Base-by-base conservation (phyloP, 192 early-diverging fungal species). In the Coemansia biformis region DNA sequence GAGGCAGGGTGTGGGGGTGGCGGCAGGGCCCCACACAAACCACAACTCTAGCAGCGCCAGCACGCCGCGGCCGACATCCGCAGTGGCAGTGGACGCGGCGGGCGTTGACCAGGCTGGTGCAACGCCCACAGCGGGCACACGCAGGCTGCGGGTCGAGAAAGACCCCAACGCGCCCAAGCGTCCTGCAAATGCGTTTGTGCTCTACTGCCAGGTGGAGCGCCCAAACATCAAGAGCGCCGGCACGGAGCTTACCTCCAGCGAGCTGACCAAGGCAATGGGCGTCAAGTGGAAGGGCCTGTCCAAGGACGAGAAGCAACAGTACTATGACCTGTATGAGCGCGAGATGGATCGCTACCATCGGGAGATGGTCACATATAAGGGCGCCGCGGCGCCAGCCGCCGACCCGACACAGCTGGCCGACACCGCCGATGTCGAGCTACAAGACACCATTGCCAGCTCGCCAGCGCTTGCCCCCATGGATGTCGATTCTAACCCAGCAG, bases 101-200 rank as follows among this genome's bases (percentile, higher is more conserved):
- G n/a, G n/a, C n/a, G n/a, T n/a, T n/a, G n/a, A n/a, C n/a, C n/a
- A n/a, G n/a, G n/a, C n/a, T n/a, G n/a, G n/a, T n/a, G n/a, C n/a
- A n/a, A n/a, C n/a, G n/a, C n/a, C n/a, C n/a, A n/a, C n/a, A n/a
- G n/a, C n/a, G n/a, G 26, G 38, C 35, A 16, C 43, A 13, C 50
- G 63, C 14, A 56, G 57, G 36, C 33, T 63, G 18, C 54, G 57
- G 24, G 44, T 53, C 17, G 63, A 65, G 5, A 72, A 68, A 53
- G 76, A 78, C 48, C 76, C 76, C 0, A 63, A 57, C 28, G 69
- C 69, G 8, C 76, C 76, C 8, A 63, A 60, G 42, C 63, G 69
- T 10, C 76, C 76, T 11, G 68, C 69, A 8, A 78, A 78, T 29
- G 76, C 76, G 0, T 78, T 72, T 51, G 69, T 78, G 15, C 46